Conservation (phyloP, 306 rosid species). For the Dalbergia oliveri region DNA sequence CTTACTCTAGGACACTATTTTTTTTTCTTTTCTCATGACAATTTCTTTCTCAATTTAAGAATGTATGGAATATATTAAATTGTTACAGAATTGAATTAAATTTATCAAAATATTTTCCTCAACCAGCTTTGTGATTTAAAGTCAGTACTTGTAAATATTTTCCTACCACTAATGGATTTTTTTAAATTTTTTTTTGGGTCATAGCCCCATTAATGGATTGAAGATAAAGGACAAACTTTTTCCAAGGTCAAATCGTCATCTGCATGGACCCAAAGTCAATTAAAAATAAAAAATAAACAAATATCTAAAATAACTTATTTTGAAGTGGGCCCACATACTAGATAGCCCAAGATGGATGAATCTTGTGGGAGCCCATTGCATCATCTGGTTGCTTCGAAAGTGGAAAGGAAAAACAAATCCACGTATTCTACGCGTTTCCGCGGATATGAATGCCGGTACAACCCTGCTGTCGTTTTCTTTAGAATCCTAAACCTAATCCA, state of each 20-base stretch:
- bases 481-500: background rate
- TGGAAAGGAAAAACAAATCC: background rate
- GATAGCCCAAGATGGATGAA: conserved; percentile 4
- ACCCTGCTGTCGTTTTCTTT: conserved; percentile 13
- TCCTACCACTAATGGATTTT: too few species aligned
- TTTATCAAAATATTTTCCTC: background rate
- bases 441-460: background rate
- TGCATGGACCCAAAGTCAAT: conserved; percentile 4
- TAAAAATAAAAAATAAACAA: background rate
- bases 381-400: background rate
- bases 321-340: conserved; percentile 7
- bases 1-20: background rate
- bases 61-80: background rate
- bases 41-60: background rate
- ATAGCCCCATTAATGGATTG: background rate
- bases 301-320: background rate
- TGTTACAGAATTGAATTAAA: background rate
- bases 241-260: background rate
- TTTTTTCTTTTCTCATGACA: background rate
- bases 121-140: too few species aligned
- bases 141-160: too few species aligned
- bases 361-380: conserved; percentile 34
- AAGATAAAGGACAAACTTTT: conserved; percentile 1
- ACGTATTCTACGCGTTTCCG: conserved; percentile 57
- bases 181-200: too few species aligned